Percentiles rank a stretch among this genome's conserved stretches.
Evolutionary conservation across 1,284 basidiomycete species (phyloP).

Genomic region (Ganoderma boninense): DNA sequence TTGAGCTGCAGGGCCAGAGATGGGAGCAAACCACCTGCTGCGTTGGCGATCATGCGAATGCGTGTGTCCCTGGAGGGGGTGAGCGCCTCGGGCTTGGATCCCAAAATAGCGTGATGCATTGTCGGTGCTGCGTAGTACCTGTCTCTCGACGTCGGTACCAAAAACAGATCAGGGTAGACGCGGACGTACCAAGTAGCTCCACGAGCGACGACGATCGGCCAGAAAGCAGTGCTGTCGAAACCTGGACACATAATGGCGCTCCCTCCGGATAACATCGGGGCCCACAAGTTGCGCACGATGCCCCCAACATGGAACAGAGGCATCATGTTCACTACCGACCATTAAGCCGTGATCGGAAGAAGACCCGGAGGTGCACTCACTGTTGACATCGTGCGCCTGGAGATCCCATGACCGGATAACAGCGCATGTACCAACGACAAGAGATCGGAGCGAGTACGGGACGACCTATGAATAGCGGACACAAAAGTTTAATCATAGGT

Average conservation of each 20-base stretch:
- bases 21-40: conserved; percentile 54
- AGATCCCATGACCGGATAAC: conserved; percentile 67
- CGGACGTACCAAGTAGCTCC: conserved; percentile 56
- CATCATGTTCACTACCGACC: conserved; percentile 64
- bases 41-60: conserved; percentile 57
- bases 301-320: conserved; percentile 76
- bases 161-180: not conserved
- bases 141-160: conserved; percentile 6
- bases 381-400: conserved; percentile 51
- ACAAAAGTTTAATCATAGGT: not conserved
- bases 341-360: not conserved
- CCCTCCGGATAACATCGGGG: conserved; percentile 65
- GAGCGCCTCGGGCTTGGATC: conserved; percentile 46
- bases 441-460: conserved; percentile 64
- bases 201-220: conserved; percentile 58
- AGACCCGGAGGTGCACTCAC: conserved; percentile 40
- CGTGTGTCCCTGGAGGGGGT: conserved; percentile 44
- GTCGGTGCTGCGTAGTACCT: conserved; percentile 60
- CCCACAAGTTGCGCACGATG: conserved; percentile 68
- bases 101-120: conserved; percentile 55
- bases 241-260: conserved; percentile 65
- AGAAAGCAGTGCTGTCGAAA: conserved; percentile 68
- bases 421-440: conserved; percentile 67
- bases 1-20: conserved; percentile 51
- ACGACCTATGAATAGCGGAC: conserved; percentile 49